Conservation (phyloP, 768 basidiomycete genomes). For the Podaxis pistillaris region DNA sequence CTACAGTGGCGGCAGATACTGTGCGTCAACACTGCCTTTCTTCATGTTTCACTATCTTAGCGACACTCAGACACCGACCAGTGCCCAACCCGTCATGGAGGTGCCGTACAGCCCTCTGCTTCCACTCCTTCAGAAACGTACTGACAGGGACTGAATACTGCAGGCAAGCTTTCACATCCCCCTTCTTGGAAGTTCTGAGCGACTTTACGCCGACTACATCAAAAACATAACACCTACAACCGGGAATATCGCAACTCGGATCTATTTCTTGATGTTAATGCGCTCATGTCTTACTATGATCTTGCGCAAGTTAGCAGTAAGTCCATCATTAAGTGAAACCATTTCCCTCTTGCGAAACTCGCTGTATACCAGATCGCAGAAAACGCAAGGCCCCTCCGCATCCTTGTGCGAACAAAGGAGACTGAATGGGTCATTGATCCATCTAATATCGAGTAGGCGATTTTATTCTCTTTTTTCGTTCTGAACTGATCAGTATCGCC, state of each 20-base stretch:
- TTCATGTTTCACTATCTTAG: background rate
- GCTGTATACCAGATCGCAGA: background rate
- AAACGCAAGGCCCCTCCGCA: background rate
- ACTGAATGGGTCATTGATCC: background rate
- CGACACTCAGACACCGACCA: background rate
- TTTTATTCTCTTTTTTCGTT: background rate
- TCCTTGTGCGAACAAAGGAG: background rate
- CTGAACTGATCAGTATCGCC: background rate
- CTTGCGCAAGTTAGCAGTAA: background rate
- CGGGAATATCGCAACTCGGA: background rate
- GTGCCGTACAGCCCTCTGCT: background rate
- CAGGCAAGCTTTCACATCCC: constrained; percentile 7
- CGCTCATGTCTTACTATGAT: background rate
- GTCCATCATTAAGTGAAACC: background rate
- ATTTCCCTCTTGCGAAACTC: background rate
- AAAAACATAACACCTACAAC: background rate
- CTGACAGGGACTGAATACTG: background rate
- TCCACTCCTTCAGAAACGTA: background rate
- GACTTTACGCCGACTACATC: background rate
- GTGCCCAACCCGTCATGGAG: background rate
- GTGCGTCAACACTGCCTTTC: background rate
- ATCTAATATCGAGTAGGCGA: background rate
- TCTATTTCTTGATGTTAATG: background rate
- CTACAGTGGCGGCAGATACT: background rate
- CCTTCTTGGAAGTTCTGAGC: background rate